A percentile compares a stretch with the other conserved stretches of the same genome.
Conservation (phyloP, 192 early-diverging fungal species). For the Coemansia sp. region DNA sequence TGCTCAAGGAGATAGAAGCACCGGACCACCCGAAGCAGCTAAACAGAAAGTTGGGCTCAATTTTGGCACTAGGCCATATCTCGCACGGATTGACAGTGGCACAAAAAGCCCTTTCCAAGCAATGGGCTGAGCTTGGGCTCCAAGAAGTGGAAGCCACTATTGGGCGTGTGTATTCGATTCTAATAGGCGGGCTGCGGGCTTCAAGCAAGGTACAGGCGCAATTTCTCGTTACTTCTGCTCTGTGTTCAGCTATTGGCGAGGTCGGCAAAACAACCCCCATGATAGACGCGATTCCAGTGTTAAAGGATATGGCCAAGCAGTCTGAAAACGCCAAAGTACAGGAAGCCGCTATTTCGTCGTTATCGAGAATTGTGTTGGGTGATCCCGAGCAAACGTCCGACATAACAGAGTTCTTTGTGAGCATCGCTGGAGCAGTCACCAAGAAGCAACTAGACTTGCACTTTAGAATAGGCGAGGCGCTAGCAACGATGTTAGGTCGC, state of each 20-base stretch:
- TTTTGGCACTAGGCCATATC: conserved; percentile 72
- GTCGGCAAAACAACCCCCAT: conserved; percentile 49
- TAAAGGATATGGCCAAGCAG: conserved; percentile 55
- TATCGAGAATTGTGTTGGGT: conserved; percentile 70
- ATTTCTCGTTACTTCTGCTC: conserved; percentile 58
- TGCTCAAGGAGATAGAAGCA: conserved; percentile 11
- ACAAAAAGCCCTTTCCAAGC: conserved; percentile 7
- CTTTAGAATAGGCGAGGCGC: conserved; percentile 83
- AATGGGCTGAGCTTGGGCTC: conserved; percentile 38
- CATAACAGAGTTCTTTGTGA: conserved; percentile 56
- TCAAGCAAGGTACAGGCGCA: conserved; percentile 47
- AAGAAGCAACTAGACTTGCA: conserved; percentile 81
- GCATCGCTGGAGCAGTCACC: conserved; percentile 61
- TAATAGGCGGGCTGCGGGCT: neutral
- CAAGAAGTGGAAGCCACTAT: neutral
- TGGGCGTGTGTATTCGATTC: neutral
- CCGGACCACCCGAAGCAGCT: conserved; percentile 29
- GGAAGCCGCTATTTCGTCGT: conserved; percentile 68
- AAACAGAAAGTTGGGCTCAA: conserved; percentile 69
- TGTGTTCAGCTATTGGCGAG: conserved; percentile 73
- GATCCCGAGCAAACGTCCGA: conserved; percentile 22
- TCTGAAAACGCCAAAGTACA: conserved; percentile 78
- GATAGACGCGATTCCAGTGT: conserved; percentile 21
- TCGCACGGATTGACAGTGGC: conserved; percentile 38
- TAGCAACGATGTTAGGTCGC: conserved; percentile 54